These are phyloP conservation scores for Euphorbia corollata DNA, from an alignment of 441 rosid genomes.

Conservation along the genomic window DNA sequence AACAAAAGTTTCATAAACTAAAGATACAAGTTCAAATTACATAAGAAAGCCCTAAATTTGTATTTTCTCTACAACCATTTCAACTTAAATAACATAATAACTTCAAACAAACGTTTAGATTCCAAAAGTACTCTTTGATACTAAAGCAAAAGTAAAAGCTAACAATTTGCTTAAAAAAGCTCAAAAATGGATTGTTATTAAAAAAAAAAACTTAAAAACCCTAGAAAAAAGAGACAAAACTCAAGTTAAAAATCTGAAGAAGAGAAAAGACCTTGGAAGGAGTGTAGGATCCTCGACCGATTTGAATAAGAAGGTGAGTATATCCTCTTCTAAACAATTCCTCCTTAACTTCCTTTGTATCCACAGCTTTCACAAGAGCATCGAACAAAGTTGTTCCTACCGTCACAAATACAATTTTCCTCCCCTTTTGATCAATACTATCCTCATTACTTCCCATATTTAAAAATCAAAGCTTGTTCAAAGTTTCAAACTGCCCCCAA, in stretches of 20 bases:
- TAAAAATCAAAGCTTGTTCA: background rate
- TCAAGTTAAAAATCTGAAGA: background rate
- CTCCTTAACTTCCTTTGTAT: constrained; percentile 41
- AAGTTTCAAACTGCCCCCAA: background rate
- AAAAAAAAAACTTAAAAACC: background rate
- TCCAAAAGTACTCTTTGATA: background rate
- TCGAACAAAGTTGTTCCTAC: constrained; percentile 89
- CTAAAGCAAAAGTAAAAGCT: background rate
- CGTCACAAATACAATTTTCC: constrained; percentile 59
- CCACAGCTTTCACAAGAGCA: constrained; percentile 57
- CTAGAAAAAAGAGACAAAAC: background rate
- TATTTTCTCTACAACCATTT: background rate
- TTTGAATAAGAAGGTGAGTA: constrained; percentile 67
- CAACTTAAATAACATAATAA: background rate
- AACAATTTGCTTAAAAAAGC: background rate
- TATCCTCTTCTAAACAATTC: constrained; percentile 55
- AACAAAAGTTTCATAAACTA: background rate
- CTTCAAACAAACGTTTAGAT: background rate
- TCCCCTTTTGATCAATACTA: constrained; percentile 25
- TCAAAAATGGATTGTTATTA: background rate
- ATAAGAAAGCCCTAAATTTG: background rate
- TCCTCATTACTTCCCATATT: constrained; percentile 32
- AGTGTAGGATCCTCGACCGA: constrained; percentile 66
- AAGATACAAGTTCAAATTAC: background rate
- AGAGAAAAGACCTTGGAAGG: constrained; percentile 49